These are phyloP conservation scores for Annulohypoxylon truncatum DNA, from an alignment of 2,329 filamentous ascomycete species.

Conservation along the genomic window DNA sequence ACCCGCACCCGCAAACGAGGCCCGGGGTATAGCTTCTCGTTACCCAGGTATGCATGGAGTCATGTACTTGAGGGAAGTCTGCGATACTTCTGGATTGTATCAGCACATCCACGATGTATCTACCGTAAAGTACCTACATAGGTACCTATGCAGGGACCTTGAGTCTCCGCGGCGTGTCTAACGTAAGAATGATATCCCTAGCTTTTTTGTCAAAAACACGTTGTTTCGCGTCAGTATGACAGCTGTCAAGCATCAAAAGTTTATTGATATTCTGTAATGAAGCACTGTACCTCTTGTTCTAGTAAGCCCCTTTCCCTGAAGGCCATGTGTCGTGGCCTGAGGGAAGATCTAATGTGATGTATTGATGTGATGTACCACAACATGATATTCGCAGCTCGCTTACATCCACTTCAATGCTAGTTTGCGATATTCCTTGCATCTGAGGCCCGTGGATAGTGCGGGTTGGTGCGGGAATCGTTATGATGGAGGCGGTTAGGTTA, in stretches of 20 bases:
- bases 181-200: not conserved
- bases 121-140: not conserved
- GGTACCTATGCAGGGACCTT: not conserved
- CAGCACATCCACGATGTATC: not conserved
- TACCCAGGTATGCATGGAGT: not conserved
- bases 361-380: conserved; percentile 8
- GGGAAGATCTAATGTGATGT: not conserved
- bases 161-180: not conserved
- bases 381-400: not conserved
- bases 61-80: not conserved
- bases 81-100: not conserved
- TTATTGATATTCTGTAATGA: not conserved
- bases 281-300: not conserved
- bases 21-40: not conserved
- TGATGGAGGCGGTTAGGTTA: conserved; percentile 1
- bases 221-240: not conserved
- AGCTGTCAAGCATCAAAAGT: not conserved
- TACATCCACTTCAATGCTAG: not conserved
- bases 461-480: not conserved
- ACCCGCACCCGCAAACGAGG: no score
- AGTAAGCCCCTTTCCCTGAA: not conserved
- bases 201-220: not conserved
- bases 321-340: not conserved
- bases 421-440: not conserved
- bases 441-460: not conserved